phyloP scores from a whole-genome alignment of 2,329 filamentous ascomycete species.

The Alternaria rosae region DNA sequence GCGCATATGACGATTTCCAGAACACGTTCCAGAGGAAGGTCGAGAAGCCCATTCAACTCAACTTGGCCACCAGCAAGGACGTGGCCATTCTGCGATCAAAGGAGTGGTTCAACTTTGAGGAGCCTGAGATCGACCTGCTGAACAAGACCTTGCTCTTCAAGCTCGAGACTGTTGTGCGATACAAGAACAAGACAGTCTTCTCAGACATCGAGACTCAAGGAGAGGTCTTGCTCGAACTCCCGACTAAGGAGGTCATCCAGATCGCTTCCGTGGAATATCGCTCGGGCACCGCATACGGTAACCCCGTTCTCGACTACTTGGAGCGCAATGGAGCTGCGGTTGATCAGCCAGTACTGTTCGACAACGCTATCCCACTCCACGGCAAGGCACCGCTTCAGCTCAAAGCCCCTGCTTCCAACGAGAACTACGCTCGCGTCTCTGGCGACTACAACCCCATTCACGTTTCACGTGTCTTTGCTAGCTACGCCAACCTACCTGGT shows the following conservation, averaged over 20 bases:
- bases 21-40: constrained; percentile 99
- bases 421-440: constrained; percentile 96
- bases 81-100: constrained; percentile 94
- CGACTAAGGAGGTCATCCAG: constrained; percentile 96
- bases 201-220: constrained; percentile 91
- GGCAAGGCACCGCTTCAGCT: constrained; percentile 89
- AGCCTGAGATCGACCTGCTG: constrained; percentile 84
- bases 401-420: constrained; percentile 92
- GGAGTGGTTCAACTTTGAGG: constrained; percentile 93
- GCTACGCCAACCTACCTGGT: constrained; percentile 92
- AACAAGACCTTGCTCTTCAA: constrained; percentile 96
- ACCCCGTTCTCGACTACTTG: constrained; percentile 96
- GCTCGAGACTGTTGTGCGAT: constrained; percentile 86
- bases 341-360: constrained; percentile 95
- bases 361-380: constrained; percentile 94
- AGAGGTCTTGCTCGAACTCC: constrained; percentile 90
- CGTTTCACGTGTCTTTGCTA: constrained; percentile 94
- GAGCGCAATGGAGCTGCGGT: constrained; percentile 89
- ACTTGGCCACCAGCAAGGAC: constrained; percentile 86
- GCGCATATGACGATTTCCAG: constrained; percentile 89
- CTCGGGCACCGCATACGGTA: constrained; percentile 88
- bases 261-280: constrained; percentile 97
- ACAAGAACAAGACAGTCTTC: constrained; percentile 94
- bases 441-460: constrained; percentile 99
- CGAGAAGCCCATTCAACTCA: constrained; percentile 93